Conservation (phyloP, 768 basidiomycete species). For the Leccinellum albellum region DNA sequence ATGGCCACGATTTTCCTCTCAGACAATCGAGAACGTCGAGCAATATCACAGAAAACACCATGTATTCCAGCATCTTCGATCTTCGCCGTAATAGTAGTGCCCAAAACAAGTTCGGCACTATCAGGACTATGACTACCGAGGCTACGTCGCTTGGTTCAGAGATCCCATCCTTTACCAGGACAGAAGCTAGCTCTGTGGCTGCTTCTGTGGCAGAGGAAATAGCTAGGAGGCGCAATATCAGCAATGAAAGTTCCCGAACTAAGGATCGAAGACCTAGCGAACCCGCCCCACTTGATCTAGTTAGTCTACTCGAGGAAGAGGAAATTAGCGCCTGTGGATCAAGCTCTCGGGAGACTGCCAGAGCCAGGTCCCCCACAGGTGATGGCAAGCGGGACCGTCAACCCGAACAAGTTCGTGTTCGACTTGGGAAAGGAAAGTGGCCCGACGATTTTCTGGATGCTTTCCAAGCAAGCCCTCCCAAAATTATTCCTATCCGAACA, state of each 20-base stretch:
- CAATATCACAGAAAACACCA: constrained; percentile 50
- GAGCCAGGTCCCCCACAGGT: constrained; percentile 15
- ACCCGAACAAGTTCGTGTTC: constrained; percentile 39
- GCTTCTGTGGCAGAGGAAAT: constrained; percentile 44
- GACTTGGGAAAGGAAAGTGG: constrained; percentile 77
- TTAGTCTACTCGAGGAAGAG: constrained; percentile 69
- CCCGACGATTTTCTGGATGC: constrained; percentile 75
- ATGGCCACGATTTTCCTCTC: constrained; percentile 33
- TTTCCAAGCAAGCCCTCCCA: constrained; percentile 37
- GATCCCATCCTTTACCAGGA: constrained; percentile 56
- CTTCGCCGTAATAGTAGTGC: constrained; percentile 39
- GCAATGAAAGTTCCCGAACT: constrained; percentile 25
- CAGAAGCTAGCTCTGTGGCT: constrained; percentile 60
- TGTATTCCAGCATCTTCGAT: constrained; percentile 65
- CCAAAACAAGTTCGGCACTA: constrained; percentile 68
- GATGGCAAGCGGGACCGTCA: constrained; percentile 23
- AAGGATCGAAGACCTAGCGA: constrained; percentile 68
- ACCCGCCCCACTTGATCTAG: constrained; percentile 54
- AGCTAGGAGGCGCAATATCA: constrained; percentile 35
- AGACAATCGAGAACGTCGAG: constrained; percentile 66
- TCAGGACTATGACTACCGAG: constrained; percentile 80
- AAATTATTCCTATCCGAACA: constrained; percentile 27
- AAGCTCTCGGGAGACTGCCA: constrained; percentile 35
- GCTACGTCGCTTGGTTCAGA: constrained; percentile 63
- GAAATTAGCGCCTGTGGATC: constrained; percentile 50